Evolutionary conservation across 2,329 filamentous ascomycete genomes (phyloP), one percentile per base, ranked within the genome.

Genomic region (Arthrobotrys entomopaga): DNA sequence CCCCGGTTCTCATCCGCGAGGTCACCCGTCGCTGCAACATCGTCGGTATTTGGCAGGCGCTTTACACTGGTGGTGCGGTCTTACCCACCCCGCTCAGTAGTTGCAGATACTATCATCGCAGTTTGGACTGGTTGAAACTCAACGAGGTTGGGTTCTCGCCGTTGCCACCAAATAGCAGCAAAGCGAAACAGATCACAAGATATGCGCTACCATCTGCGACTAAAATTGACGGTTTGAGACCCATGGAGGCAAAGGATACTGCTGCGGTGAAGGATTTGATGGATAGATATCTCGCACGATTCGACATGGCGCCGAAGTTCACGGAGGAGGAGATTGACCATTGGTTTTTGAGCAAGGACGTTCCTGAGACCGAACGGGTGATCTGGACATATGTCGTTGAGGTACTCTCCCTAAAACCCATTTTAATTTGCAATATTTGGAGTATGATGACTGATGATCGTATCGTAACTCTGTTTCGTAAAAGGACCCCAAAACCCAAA

Each of bases 1-100:
- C 95, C 0, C 95, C 95, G 0, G 91, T 98, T 1, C 87, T 99
- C 61, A 99, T 99, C 85, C 97, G 97, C 82, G 95, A 99, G 81
- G 92, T 99, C 79, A 99, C 95, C 3, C 90, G 95, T 54, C 87
- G 93, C 76, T 96, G 92, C 84, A 96, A 98, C 82, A 83, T 93
- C 54, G 86, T 91, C 77, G 91, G 90, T 66, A 90, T 96, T 77
- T 98, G 91, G 86, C 95, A 99, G 82, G 95, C 94, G 57, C 91
- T 99, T 70, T 98, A 97, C 84, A 99, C 95, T 0, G 95, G 90
- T 26, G 95, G 95, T 43, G 89, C 94, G 19, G 89, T 99, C 43
- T 86, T 99, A 1, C 95, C 95, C 26, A 96, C 90, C 42, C 95
- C 95, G 3, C 88, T 99, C 76, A 93, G 91, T 82, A 97, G 93